phyloP scores from a whole-genome alignment of 2,329 filamentous ascomycete genomes.

The Aspergillus sp. region DNA sequence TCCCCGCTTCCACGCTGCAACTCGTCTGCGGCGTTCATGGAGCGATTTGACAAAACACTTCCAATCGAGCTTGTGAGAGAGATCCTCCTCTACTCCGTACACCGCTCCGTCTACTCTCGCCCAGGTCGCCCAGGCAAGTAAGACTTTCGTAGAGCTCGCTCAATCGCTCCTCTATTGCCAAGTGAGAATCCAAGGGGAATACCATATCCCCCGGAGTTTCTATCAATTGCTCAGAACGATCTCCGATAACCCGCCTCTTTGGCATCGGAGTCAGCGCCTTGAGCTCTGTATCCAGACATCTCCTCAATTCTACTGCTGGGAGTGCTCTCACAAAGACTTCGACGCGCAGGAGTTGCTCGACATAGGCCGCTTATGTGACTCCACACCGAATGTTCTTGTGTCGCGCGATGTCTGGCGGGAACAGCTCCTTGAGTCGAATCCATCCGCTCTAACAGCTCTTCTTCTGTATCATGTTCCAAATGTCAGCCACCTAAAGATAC shows the following conservation, averaged over 20 bases:
- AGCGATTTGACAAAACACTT: neutral
- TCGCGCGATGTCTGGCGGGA: too few species aligned
- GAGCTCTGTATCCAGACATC: neutral
- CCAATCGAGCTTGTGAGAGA: neutral
- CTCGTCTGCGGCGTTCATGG: neutral
- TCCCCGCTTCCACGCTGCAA: neutral
- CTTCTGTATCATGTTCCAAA: neutral
- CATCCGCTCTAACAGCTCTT: neutral
- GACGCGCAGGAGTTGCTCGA: neutral
- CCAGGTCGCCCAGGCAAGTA: neutral
- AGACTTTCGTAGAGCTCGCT: neutral
- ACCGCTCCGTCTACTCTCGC: neutral
- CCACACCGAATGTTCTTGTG: too few species aligned
- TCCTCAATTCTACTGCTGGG: too few species aligned
- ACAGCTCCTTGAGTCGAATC: too few species aligned
- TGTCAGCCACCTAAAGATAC: neutral
- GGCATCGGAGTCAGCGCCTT: neutral
- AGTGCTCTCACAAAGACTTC: too few species aligned
- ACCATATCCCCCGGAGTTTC: neutral
- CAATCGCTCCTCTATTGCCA: neutral
- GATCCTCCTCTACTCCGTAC: neutral
- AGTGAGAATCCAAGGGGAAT: neutral
- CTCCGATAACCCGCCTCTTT: neutral
- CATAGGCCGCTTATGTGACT: too few species aligned
- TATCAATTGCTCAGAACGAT: neutral